These are phyloP conservation scores for Penicillium arizonense DNA, from an alignment of 495 filamentous ascomycete genomes.

Conservation along the genomic window DNA sequence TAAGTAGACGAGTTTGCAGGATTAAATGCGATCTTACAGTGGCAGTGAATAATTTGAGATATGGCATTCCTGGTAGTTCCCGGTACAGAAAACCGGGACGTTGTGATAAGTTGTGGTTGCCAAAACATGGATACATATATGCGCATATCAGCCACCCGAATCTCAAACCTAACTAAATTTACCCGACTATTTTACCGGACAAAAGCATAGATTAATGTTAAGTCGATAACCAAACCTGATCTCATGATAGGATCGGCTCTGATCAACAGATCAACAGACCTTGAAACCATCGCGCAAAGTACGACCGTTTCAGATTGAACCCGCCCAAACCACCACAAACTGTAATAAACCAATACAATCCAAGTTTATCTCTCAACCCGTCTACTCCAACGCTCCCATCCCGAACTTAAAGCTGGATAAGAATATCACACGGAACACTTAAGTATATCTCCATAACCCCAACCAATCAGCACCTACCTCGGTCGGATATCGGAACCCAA, in stretches of 20 bases:
- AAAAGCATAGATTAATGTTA: background rate
- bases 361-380: background rate
- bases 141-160: background rate
- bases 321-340: background rate
- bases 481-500: conserved; percentile 8
- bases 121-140: background rate
- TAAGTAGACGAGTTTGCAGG: no score
- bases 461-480: conserved; percentile 5
- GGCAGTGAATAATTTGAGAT: no score
- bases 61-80: no score
- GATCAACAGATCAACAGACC: conserved; percentile 16
- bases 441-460: background rate
- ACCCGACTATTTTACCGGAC: background rate
- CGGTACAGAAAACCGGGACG: no score
- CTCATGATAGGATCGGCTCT: conserved; percentile 6
- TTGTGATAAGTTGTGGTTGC: background rate
- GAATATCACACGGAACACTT: background rate
- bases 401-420: conserved; percentile 4
- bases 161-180: background rate
- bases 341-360: background rate
- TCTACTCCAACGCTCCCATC: background rate
- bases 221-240: conserved; percentile 6
- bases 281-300: conserved; percentile 23
- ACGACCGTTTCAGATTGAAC: conserved; percentile 21
- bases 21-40: no score